Evolutionary conservation across 768 basidiomycete species (phyloP).

Genomic region (Boletus patriciae): DNA sequence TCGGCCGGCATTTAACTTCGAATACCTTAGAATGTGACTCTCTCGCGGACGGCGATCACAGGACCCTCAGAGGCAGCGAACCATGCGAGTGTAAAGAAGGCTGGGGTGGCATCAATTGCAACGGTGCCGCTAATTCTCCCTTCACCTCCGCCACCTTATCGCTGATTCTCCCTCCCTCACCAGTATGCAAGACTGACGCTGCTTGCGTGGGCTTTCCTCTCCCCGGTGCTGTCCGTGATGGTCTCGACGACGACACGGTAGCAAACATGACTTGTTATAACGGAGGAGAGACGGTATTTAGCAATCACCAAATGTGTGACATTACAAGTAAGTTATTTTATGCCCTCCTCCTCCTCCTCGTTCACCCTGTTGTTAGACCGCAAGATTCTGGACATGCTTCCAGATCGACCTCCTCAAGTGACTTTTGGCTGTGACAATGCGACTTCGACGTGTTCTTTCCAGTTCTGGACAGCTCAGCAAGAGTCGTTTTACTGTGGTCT

Average conservation of each 20-base stretch:
- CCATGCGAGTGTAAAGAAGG: slow-evolving; percentile 90
- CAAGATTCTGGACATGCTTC: slow-evolving; percentile 92
- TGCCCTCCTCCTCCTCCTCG: background rate
- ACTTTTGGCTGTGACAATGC: slow-evolving; percentile 86
- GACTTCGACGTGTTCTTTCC: slow-evolving; percentile 78
- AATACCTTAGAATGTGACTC: slow-evolving; percentile 81
- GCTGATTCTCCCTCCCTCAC: background rate
- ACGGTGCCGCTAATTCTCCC: slow-evolving; percentile 55
- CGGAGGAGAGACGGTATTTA: slow-evolving; percentile 90
- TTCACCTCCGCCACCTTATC: background rate
- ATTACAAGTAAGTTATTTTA: slow-evolving; percentile 77
- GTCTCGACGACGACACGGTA: slow-evolving; percentile 41
- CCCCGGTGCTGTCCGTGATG: slow-evolving; percentile 39
- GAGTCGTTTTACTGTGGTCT: slow-evolving; percentile 97
- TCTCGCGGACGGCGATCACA: slow-evolving; percentile 83
- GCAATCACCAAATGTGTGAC: slow-evolving; percentile 96
- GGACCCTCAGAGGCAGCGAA: slow-evolving; percentile 75
- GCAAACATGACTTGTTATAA: slow-evolving; percentile 91
- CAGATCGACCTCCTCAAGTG: slow-evolving; percentile 88
- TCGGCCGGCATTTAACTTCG: background rate
- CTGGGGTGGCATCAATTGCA: slow-evolving; percentile 97
- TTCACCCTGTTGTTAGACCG: slow-evolving; percentile 55
- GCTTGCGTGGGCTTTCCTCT: slow-evolving; percentile 83
- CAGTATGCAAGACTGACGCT: slow-evolving; percentile 83
- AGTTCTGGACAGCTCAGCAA: slow-evolving; percentile 95